Base-by-base conservation (phyloP, 306 rosid genomes). In the Cucumis cinereus region DNA sequence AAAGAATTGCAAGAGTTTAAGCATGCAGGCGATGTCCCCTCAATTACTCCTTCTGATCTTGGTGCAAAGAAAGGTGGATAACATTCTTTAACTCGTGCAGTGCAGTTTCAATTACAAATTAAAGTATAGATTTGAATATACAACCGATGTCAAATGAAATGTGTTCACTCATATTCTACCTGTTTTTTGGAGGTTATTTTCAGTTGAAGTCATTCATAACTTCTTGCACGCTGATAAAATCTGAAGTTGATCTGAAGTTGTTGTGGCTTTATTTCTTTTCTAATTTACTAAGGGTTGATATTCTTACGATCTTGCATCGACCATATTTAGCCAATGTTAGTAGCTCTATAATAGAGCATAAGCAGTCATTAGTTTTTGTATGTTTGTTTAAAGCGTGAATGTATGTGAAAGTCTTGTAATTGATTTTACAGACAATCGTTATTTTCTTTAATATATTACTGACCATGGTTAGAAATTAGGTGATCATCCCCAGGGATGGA, bases 1-100 rank as follows among this genome's bases (percentile, higher is more conserved):
- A 94, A 90, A 85, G 96, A 94, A 80, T 82, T 94, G 33, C 89
- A 84, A 69, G 96, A 89, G 77, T 94, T 94, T 83, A 87, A 94
- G 82, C 91, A 50, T 71, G 86, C 84, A 35, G 85, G 80, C 20
- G 89, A 78, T 49, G 86, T 77, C 53, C 81, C 80, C 24, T 77
- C 82, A 2, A 11, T 90, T 82, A 83, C 95, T 79, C 22, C 83
- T 80, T 63, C 92, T n/a, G 92, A 90, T 83, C 95, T 90, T 68
- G 95, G 92, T 67, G 90, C 81, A 55, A 86, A 81, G 75, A 81
- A 57, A 81, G 95, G 95, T 90, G 71, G 61, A 49, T 36, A 35
- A 62, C 15, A 20, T 72, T 68, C 77, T 78, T 40, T 58, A n/a
- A 76, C 69, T 41, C 64, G 4, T 41, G 69, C 26, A 16, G n/a